phyloP scores from a whole-genome alignment of 2,329 filamentous ascomycete species.

The Sclerotiophoma versabilis region DNA sequence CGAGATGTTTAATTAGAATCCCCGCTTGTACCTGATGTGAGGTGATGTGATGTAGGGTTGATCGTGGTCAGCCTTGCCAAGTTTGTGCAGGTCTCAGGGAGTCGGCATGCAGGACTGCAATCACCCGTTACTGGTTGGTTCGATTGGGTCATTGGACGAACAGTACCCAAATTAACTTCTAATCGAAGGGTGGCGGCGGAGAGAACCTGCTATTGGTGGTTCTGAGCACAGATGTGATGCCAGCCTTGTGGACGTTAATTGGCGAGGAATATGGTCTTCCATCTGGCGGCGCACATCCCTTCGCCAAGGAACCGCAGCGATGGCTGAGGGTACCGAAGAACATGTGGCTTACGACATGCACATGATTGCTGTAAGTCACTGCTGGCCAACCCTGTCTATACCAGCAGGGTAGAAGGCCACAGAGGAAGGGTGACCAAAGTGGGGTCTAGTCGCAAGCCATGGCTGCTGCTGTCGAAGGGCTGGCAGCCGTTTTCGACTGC shows the following conservation, averaged over 20 bases:
- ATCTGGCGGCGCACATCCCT: conserved; percentile 29
- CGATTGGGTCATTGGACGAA: conserved; percentile 2
- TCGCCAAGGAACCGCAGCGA: conserved; percentile 28
- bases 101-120: conserved; percentile 33
- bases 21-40: neutral
- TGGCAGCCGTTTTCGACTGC: conserved; percentile 43
- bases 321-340: conserved; percentile 31
- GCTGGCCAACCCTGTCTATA: conserved; percentile 29
- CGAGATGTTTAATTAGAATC: neutral
- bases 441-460: conserved; percentile 34
- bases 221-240: conserved; percentile 20
- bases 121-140: conserved; percentile 25
- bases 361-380: conserved; percentile 36
- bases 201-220: conserved; percentile 23
- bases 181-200: conserved; percentile 24
- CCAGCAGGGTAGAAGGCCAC: conserved; percentile 25
- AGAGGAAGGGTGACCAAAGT: conserved; percentile 29
- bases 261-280: conserved; percentile 37
- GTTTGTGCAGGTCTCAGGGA: conserved; percentile 24
- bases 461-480: conserved; percentile 32
- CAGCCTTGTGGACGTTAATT: conserved; percentile 30
- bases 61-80: conserved; percentile 25
- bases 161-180: conserved; percentile 19
- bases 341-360: conserved; percentile 31
- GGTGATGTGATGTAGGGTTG: conserved; percentile 6